Conservation (phyloP, 2,329 filamentous ascomycete species). For the Alternaria gansuensis region DNA sequence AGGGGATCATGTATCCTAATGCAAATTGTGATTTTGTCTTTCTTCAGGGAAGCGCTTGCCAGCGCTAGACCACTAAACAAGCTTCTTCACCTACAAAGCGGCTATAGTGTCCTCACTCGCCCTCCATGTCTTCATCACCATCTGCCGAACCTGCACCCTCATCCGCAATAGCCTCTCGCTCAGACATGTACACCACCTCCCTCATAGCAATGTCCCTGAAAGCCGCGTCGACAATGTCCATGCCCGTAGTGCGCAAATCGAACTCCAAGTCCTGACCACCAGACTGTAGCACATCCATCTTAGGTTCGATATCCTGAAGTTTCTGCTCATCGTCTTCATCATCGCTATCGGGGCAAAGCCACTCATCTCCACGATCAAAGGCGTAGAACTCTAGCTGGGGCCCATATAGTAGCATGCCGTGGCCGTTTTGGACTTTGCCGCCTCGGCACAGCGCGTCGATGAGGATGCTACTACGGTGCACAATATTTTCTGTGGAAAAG, state of each 20-base stretch:
- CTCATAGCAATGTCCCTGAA: slow-evolving; percentile 11
- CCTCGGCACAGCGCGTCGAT: slow-evolving; percentile 26
- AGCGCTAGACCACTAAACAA: not conserved
- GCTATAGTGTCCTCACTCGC: not conserved
- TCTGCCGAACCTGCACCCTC: not conserved
- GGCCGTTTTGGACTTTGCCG: slow-evolving; percentile 26
- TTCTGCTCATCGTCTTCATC: not conserved
- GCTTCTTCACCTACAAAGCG: not conserved
- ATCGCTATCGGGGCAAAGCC: slow-evolving; percentile 1
- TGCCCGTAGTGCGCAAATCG: slow-evolving; percentile 18
- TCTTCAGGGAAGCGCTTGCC: not conserved
- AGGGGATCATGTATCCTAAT: not conserved
- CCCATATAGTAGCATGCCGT: slow-evolving; percentile 40
- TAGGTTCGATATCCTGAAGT: not conserved
- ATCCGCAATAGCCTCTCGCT: not conserved
- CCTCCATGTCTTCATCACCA: not conserved
- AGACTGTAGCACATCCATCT: not conserved
- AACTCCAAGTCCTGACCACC: slow-evolving; percentile 3
- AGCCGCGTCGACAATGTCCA: slow-evolving; percentile 11
- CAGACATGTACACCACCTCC: slow-evolving; percentile 13
- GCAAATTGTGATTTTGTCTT: not conserved
- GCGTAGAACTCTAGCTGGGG: slow-evolving; percentile 37
- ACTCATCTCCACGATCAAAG: slow-evolving; percentile 22
- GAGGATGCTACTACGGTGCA: slow-evolving; percentile 36
- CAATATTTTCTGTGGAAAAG: slow-evolving; percentile 15